Conservation (phyloP, 306 rosid species). For the Vigna hirtella region DNA sequence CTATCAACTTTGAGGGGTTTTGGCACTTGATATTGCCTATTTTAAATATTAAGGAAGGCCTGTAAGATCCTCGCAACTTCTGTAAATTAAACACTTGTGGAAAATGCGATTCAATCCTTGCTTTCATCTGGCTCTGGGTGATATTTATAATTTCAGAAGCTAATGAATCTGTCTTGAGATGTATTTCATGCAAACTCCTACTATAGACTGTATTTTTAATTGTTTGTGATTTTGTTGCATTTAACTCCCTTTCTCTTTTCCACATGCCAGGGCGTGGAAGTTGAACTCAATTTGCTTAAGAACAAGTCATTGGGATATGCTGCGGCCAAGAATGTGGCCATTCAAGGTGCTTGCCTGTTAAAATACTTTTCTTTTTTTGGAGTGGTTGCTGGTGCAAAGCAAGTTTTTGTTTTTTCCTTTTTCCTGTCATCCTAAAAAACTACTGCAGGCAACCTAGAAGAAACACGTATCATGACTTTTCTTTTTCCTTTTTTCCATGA, state of each 20-base stretch:
- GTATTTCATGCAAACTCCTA: neutral
- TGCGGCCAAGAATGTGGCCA: conserved; percentile 69
- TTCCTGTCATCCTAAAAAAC: neutral
- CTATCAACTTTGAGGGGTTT: neutral
- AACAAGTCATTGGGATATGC: conserved; percentile 74
- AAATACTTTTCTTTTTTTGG: conserved; percentile 9
- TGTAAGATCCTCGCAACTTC: too few species aligned
- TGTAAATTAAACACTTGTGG: neutral
- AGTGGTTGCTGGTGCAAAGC: conserved; percentile 13
- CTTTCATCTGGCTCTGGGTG: conserved; percentile 11
- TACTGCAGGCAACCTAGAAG: conserved; percentile 4
- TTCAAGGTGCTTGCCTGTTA: conserved; percentile 41
- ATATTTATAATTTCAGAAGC: neutral
- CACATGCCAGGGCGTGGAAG: conserved; percentile 65
- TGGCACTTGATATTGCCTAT: neutral
- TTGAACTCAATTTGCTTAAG: conserved; percentile 60
- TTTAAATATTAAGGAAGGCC: neutral
- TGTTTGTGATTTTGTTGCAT: conserved; percentile 24
- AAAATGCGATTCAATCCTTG: neutral
- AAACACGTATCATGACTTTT: neutral
- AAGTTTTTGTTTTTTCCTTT: neutral
- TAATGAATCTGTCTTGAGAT: conserved; percentile 13
- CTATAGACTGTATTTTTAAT: conserved; percentile 1
- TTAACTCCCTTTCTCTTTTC: conserved; percentile 28
- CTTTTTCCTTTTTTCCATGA: neutral